Evolutionary conservation across 805 yeast species (phyloP).

Genomic region (Debaryomyces prosopidis): DNA sequence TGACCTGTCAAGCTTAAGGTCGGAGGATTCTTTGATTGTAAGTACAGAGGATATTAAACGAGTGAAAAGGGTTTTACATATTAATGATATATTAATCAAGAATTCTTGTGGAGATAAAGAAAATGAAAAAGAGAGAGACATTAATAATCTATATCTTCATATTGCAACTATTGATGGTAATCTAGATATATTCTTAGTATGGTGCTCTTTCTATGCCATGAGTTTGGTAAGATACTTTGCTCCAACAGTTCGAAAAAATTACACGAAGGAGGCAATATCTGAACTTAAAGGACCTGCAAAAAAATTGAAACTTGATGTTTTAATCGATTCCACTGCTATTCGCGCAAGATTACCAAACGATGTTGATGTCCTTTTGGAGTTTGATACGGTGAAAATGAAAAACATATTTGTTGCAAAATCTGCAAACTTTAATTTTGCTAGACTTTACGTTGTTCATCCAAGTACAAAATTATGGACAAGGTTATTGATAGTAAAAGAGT

Average conservation of each 20-base stretch:
- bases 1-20: slow-evolving; percentile 35
- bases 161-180: slow-evolving; percentile 41
- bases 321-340: slow-evolving; percentile 34
- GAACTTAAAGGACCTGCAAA: slow-evolving; percentile 19
- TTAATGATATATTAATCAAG: slow-evolving; percentile 24
- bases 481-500: slow-evolving; percentile 32
- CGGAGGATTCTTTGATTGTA: slow-evolving; percentile 17
- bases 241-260: slow-evolving; percentile 30
- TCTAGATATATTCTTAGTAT: slow-evolving; percentile 38
- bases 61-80: slow-evolving; percentile 32
- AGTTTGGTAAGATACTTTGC: slow-evolving; percentile 31
- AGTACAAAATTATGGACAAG: slow-evolving; percentile 43
- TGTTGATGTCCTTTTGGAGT: slow-evolving; percentile 48
- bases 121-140: slow-evolving; percentile 15
- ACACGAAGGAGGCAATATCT: slow-evolving; percentile 24
- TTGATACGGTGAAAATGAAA: slow-evolving; percentile 30
- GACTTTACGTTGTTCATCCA: slow-evolving; percentile 54
- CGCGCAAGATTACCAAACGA: slow-evolving; percentile 46
- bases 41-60: slow-evolving; percentile 17
- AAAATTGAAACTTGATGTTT: slow-evolving; percentile 29
- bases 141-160: slow-evolving; percentile 24
- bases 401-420: slow-evolving; percentile 27
- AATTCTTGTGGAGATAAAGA: slow-evolving; percentile 15
- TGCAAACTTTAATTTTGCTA: slow-evolving; percentile 31
- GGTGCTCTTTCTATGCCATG: slow-evolving; percentile 43